phyloP scores from a whole-genome alignment of 371 early-diverging fungal species.

The Mortierella sp. region DNA sequence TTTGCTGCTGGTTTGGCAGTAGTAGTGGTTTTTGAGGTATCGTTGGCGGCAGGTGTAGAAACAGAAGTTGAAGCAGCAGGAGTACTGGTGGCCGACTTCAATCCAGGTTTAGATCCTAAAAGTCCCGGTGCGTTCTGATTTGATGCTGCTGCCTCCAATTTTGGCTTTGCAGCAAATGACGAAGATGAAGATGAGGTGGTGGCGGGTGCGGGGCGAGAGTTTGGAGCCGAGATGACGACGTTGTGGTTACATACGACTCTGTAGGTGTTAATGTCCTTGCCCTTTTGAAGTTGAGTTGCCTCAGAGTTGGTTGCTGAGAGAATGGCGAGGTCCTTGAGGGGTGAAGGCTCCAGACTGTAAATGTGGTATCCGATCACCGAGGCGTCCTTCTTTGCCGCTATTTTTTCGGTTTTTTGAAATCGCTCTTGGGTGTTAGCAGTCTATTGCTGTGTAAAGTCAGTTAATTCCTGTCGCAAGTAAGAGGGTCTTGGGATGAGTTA shows the following conservation, averaged over 20 bases:
- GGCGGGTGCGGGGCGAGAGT: background rate
- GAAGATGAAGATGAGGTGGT: constrained; percentile 12
- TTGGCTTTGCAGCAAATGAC: constrained; percentile 2
- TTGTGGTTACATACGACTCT: constrained; percentile 35
- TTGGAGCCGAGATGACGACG: constrained; percentile 22
- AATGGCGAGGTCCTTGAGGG: constrained; percentile 35
- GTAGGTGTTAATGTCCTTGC: constrained; percentile 45
- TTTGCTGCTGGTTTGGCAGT: constrained; percentile 23
- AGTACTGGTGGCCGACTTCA: constrained; percentile 1
- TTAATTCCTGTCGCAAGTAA: background rate
- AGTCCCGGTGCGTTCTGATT: constrained; percentile 7
- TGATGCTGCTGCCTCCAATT: background rate
- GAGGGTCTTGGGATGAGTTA: background rate
- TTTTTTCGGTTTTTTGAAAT: background rate
- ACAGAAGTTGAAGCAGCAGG: background rate
- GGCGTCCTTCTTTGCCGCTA: constrained; percentile 32
- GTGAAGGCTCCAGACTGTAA: constrained; percentile 53
- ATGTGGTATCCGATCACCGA: constrained; percentile 43
- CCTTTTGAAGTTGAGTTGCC: constrained; percentile 45
- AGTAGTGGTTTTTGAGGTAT: background rate
- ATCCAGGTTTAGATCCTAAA: background rate
- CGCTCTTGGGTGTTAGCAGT: background rate
- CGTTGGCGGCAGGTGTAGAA: background rate
- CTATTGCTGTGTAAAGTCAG: background rate
- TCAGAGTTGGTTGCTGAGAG: constrained; percentile 42